Evolutionary conservation across 148 eudicot genomes (phyloP), one percentile per base, ranked within the genome.

Genomic region (Amaranthus palmeri): DNA sequence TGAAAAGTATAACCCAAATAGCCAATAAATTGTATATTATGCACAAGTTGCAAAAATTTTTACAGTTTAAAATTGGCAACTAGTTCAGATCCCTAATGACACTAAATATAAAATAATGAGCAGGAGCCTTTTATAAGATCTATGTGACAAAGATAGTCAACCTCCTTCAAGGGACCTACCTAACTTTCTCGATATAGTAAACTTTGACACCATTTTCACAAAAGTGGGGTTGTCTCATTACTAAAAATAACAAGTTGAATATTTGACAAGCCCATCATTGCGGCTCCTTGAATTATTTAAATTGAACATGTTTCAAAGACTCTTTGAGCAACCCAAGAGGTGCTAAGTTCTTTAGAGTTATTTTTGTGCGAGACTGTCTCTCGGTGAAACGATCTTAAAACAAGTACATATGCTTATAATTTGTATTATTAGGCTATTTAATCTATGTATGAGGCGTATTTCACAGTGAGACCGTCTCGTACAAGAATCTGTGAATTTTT

Each of bases 61-160:
- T 58, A 12, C 36, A 18, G 42, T 25, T 58, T 58, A 58, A 58
- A 25, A 25, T 25, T 25, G 36, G 36, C 36, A 25, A 25, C 1
- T 25, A 25, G 36, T 25, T 25, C 36, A 58, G 45, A 9, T 60
- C 45, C 41, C 64, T 60, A 40, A 43, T 9, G 44, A 60, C 41
- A 60, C 46, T 14, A 36, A 60, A 60, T 60, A 45, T 60, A 25
- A 11, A 8, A 40, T 40, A 65, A 46, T 47, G 10, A 65, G 46
- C 17, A 53, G 67, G 52, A 9, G 60, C 80, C 66, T 58, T 71
- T 58, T 8, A 71, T 51, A 12, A 71, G 61, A 71, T 77, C 71
- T 77, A 77, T 56, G 79, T 56, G 72, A 69, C 75, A 78, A 73
- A 78, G 77, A 62, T 67, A 42, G 76, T 67, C 80, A 78, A 67